Percentiles rank a stretch among this genome's conserved stretches.
Evolutionary conservation across 176 grass and related monocot species (phyloP).

Genomic region (Ensete ventricosum): DNA sequence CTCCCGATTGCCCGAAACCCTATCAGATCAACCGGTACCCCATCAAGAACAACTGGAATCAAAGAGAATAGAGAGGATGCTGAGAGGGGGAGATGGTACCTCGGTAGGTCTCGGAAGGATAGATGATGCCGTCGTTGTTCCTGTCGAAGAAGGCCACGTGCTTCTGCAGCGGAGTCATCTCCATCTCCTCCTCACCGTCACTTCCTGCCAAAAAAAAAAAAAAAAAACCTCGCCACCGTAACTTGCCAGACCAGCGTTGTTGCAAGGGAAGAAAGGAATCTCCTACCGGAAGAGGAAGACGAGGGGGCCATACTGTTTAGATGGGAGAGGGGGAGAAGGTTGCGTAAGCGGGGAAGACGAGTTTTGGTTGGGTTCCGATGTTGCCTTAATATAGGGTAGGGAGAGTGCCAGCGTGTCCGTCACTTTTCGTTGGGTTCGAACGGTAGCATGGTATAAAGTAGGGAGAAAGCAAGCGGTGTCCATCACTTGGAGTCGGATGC

Average conservation of each 20-base stretch:
- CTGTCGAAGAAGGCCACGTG: constrained; percentile 11
- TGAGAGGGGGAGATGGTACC: background rate
- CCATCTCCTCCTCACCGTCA: background rate
- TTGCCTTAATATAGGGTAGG: no score
- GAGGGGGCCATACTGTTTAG: background rate
- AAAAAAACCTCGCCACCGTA: background rate
- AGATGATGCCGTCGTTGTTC: constrained; percentile 13
- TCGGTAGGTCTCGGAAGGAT: constrained; percentile 6
- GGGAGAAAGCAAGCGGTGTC: no score
- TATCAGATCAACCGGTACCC: background rate
- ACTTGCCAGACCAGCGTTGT: no score
- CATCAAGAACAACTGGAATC: background rate
- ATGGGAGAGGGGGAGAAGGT: no score
- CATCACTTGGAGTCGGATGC: no score
- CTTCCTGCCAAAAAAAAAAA: background rate
- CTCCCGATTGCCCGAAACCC: constrained; percentile 18
- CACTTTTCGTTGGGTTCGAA: no score
- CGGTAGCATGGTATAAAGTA: no score
- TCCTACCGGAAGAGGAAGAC: background rate
- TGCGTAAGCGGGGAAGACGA: no score
- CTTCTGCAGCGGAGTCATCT: constrained; percentile 16
- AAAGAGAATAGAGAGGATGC: background rate
- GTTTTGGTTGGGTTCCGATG: no score
- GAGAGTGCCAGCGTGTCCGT: no score
- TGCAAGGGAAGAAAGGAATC: background rate